phyloP scores from a whole-genome alignment of 495 filamentous ascomycete species.

The Xylaria cubensis region DNA sequence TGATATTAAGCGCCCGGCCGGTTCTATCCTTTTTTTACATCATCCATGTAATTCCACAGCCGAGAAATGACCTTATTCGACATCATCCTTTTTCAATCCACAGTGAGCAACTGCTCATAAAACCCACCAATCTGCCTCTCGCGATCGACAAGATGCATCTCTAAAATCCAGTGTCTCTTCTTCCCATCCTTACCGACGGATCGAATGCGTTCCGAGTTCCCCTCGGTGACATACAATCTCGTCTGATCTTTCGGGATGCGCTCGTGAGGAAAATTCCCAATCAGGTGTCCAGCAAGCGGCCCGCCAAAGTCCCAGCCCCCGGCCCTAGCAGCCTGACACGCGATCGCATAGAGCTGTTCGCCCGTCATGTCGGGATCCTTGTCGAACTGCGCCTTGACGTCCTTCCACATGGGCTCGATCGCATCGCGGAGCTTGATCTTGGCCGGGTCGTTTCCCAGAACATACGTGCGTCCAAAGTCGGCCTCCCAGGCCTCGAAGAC shows the following conservation, averaged over 20 bases:
- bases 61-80: not conserved
- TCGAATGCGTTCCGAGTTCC: not conserved
- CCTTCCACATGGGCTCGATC: conserved; percentile 52
- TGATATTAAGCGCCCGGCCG: not conserved
- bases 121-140: not conserved
- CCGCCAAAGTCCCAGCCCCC: not conserved
- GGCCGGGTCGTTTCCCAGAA: conserved; percentile 53
- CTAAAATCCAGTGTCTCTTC: not conserved
- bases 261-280: not conserved
- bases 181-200: not conserved
- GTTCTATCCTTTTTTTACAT: not conserved
- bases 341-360: conserved; percentile 49
- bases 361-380: conserved; percentile 51
- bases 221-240: not conserved
- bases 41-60: not conserved
- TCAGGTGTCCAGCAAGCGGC: not conserved
- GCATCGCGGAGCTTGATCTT: conserved; percentile 53
- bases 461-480: conserved; percentile 55
- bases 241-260: not conserved
- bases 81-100: not conserved
- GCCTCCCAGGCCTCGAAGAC: conserved; percentile 62
- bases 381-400: conserved; percentile 46
- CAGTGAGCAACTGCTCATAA: not conserved
- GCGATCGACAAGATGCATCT: not conserved
- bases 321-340: conserved; percentile 14